These are phyloP conservation scores for Trypanosoma mega DNA, from an alignment of 208 protist genomes.

Conservation along the genomic window DNA sequence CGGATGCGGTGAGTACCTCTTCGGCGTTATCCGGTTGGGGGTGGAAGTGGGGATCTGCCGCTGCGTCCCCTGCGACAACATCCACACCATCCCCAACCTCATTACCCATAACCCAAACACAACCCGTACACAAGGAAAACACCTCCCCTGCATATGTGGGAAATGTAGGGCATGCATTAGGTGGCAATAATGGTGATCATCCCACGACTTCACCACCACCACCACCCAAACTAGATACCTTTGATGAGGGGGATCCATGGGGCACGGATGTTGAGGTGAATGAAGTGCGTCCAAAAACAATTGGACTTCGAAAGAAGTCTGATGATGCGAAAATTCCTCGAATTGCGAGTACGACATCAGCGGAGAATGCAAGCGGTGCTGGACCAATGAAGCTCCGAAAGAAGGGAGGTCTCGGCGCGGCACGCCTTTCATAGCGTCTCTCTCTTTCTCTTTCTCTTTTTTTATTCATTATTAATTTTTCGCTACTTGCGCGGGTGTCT, in stretches of 20 bases:
- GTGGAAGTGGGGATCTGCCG: neutral
- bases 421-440: constrained; percentile 35
- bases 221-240: constrained; percentile 4
- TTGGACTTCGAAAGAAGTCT: neutral
- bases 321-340: neutral
- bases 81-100: too few species aligned
- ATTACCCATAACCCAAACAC: too few species aligned
- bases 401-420: constrained; percentile 54
- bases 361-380: neutral
- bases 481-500: too few species aligned
- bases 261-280: constrained; percentile 10
- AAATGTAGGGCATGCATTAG: too few species aligned
- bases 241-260: constrained; percentile 5
- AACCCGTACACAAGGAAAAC: too few species aligned
- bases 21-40: neutral
- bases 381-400: constrained; percentile 60
- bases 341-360: neutral
- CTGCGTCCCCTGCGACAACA: neutral
- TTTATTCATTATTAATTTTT: too few species aligned
- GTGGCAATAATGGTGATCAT: too few species aligned
- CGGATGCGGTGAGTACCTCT: too few species aligned
- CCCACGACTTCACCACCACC: neutral
- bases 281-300: neutral
- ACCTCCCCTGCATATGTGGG: too few species aligned
- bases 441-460: too few species aligned